A percentile compares a stretch with the other conserved stretches of the same genome.
Evolutionary conservation across 2,329 filamentous ascomycete genomes (phyloP).

Genomic region (Colletotrichum orbiculare): DNA sequence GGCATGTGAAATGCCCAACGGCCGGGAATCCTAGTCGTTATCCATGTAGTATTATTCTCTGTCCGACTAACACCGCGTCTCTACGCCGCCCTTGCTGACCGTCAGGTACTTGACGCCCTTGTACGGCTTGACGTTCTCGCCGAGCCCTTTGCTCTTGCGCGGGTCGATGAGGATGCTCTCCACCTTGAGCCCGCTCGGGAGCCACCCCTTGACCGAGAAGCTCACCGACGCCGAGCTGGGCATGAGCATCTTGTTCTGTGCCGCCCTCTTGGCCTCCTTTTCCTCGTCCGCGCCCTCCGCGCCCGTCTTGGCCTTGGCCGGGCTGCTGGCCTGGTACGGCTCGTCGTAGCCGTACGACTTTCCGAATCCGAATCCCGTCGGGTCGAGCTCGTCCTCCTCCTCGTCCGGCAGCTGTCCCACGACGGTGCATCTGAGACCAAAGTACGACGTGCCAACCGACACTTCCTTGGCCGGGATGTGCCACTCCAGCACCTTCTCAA

Average conservation of each 20-base stretch:
- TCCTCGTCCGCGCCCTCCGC: slow-evolving; percentile 49
- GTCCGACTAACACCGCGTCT: slow-evolving; percentile 65
- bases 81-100: slow-evolving; percentile 72
- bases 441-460: slow-evolving; percentile 72
- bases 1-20: slow-evolving; percentile 22
- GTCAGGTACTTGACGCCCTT: slow-evolving; percentile 99
- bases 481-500: slow-evolving; percentile 83
- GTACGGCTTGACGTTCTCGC: slow-evolving; percentile 91
- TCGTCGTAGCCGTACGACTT: slow-evolving; percentile 65
- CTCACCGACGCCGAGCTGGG: slow-evolving; percentile 81
- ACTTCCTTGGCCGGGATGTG: slow-evolving; percentile 82
- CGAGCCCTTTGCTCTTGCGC: slow-evolving; percentile 86
- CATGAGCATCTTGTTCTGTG: slow-evolving; percentile 82
- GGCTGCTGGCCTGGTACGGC: slow-evolving; percentile 62
- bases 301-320: slow-evolving; percentile 48
- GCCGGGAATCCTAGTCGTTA: slow-evolving; percentile 22
- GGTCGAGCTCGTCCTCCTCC: slow-evolving; percentile 60
- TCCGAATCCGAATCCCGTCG: slow-evolving; percentile 63
- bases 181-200: slow-evolving; percentile 74
- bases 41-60: slow-evolving; percentile 8
- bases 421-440: slow-evolving; percentile 83
- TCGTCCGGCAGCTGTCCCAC: slow-evolving; percentile 70
- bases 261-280: slow-evolving; percentile 66
- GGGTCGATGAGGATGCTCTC: slow-evolving; percentile 76
- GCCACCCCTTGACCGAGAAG: slow-evolving; percentile 76